Evolutionary conservation across 352 stramenopile genomes (phyloP).

Genomic region (Peronospora belbahrii): DNA sequence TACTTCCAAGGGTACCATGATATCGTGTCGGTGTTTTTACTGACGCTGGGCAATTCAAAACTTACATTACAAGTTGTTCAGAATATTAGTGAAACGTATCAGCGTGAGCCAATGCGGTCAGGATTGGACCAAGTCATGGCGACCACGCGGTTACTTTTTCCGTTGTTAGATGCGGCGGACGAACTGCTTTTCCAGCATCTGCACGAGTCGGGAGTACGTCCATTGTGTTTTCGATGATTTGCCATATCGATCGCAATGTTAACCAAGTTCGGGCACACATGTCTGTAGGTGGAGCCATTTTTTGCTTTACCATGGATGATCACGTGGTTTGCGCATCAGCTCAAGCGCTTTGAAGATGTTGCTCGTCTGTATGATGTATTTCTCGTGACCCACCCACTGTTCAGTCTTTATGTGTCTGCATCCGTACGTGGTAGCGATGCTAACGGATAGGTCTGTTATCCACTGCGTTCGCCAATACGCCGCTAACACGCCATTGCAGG

Average conservation of each 20-base stretch:
- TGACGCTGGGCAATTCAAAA: constrained; percentile 74
- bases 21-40: constrained; percentile 79
- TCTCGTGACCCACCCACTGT: constrained; percentile 88
- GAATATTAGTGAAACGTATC: constrained; percentile 77
- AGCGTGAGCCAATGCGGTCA: constrained; percentile 80
- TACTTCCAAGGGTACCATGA: constrained; percentile 93
- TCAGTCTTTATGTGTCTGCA: constrained; percentile 88
- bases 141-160: constrained; percentile 57
- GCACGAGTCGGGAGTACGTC: constrained; percentile 45
- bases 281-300: constrained; percentile 86
- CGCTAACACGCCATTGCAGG: constrained; percentile 9
- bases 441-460: too few relatives aligned
- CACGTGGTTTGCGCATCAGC: constrained; percentile 92
- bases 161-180: constrained; percentile 58
- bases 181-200: constrained; percentile 57
- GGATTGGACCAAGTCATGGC: constrained; percentile 81
- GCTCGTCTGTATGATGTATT: constrained; percentile 91
- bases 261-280: constrained; percentile 25
- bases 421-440: constrained; percentile 29
- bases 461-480: neutral
- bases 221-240: neutral
- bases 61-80: constrained; percentile 51
- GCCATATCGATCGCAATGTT: constrained; percentile 10
- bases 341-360: constrained; percentile 81
- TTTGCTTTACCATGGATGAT: constrained; percentile 92